These are phyloP conservation scores for Thozetella sp. DNA, from an alignment of 495 filamentous ascomycete genomes.

Conservation along the genomic window DNA sequence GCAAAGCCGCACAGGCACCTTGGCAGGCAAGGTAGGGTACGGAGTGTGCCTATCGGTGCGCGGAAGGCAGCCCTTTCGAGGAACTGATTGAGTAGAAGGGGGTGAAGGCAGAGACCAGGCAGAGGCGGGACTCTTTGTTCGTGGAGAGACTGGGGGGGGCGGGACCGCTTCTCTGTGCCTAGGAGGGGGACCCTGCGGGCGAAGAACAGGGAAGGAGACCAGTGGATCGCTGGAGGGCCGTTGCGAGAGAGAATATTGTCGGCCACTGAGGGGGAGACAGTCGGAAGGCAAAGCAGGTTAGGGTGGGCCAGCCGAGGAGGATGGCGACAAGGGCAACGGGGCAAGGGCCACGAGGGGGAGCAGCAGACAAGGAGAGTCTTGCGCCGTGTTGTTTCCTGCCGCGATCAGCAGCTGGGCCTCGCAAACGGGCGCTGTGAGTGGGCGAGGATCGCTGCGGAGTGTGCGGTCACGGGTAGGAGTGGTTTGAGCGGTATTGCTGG, in stretches of 20 bases:
- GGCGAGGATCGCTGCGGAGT: constrained; percentile 12
- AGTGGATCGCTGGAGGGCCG: background rate
- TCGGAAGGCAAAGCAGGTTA: constrained; percentile 2
- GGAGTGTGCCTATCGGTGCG: background rate
- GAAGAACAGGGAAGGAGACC: background rate
- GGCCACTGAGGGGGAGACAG: constrained; percentile 8
- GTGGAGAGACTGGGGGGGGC: background rate
- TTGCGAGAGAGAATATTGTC: constrained; percentile 7
- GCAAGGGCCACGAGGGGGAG: constrained; percentile 10
- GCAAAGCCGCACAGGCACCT: background rate
- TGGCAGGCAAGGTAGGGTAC: too few species aligned
- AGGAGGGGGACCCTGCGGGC: background rate
- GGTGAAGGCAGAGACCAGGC: background rate
- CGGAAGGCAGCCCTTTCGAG: background rate
- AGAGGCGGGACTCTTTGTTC: background rate
- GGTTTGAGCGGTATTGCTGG: constrained; percentile 15
- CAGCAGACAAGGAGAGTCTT: constrained; percentile 18
- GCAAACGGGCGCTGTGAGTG: constrained; percentile 13
- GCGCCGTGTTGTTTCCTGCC: constrained; percentile 26
- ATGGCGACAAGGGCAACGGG: constrained; percentile 6
- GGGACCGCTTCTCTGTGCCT: background rate
- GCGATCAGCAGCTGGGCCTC: constrained; percentile 33
- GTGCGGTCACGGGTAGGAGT: constrained; percentile 16
- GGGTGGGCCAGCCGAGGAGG: constrained; percentile 6
- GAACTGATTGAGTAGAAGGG: background rate